These are phyloP conservation scores for Pseudocercospora musae DNA, from an alignment of 2,329 filamentous ascomycete genomes.

Conservation along the genomic window DNA sequence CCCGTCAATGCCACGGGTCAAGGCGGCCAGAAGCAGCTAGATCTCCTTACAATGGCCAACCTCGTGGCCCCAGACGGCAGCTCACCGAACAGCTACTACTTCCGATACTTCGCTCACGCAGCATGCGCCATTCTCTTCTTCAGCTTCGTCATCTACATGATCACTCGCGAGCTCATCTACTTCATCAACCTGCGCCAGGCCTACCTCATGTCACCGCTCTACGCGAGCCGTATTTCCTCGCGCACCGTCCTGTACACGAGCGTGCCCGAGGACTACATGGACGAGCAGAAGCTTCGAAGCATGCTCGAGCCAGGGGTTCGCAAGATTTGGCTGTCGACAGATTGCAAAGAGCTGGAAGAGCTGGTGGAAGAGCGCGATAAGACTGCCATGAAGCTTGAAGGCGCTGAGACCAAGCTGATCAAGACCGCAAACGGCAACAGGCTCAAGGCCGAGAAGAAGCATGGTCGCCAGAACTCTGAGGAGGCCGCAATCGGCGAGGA, in stretches of 20 bases:
- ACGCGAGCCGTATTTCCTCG: constrained; percentile 81
- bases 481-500: constrained; percentile 58
- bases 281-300: constrained; percentile 70
- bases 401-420: constrained; percentile 81
- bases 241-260: constrained; percentile 86
- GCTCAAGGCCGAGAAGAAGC: constrained; percentile 64
- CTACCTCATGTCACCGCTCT: constrained; percentile 80
- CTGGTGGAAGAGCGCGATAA: constrained; percentile 78
- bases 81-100: constrained; percentile 41
- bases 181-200: constrained; percentile 92
- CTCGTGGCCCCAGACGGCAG: constrained; percentile 17
- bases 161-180: constrained; percentile 84
- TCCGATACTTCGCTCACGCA: constrained; percentile 77
- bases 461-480: constrained; percentile 38
- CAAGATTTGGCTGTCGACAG: constrained; percentile 78
- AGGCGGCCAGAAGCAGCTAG: constrained; percentile 61
- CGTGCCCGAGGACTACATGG: constrained; percentile 74
- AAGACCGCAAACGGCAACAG: constrained; percentile 71
- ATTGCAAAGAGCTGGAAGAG: constrained; percentile 73
- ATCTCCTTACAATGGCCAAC: constrained; percentile 66
- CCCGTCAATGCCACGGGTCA: constrained; percentile 85
- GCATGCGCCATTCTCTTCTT: constrained; percentile 79
- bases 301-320: constrained; percentile 80
- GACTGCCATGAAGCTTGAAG: constrained; percentile 77
- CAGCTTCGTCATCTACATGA: constrained; percentile 80